Percentiles rank a stretch among this genome's conserved stretches.
These are phyloP conservation scores for Poa pratensis DNA, from an alignment of 176 grass and related monocot genomes.

Conservation along the genomic window DNA sequence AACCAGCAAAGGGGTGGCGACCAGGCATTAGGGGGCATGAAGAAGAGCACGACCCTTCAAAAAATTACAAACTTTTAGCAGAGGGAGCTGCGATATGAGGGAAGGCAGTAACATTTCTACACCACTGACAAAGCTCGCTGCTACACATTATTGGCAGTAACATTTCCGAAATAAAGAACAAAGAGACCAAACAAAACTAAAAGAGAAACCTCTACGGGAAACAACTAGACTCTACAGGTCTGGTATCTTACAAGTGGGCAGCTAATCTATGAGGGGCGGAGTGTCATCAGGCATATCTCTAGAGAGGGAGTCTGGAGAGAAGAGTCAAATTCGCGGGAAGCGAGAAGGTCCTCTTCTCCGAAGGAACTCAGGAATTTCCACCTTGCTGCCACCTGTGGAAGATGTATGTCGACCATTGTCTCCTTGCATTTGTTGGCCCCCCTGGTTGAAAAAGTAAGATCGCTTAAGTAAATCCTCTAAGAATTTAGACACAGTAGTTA, in stretches of 20 bases:
- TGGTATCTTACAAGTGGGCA: conserved; percentile 43
- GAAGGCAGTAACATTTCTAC: conserved; percentile 25
- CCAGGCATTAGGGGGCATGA: neutral
- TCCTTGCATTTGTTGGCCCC: conserved; percentile 52
- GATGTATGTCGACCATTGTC: conserved; percentile 49
- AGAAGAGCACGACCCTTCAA: neutral
- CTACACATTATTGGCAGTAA: conserved; percentile 45
- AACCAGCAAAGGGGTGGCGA: neutral
- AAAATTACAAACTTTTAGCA: neutral
- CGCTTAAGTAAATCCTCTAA: neutral
- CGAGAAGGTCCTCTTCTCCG: conserved; percentile 68
- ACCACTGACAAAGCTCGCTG: conserved; percentile 37
- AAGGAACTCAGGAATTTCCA: conserved; percentile 89
- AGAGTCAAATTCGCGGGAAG: conserved; percentile 59
- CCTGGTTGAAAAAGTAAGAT: conserved; percentile 51
- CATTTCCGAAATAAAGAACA: neutral
- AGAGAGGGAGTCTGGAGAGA: conserved; percentile 28
- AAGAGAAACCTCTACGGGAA: conserved; percentile 8
- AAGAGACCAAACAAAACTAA: conserved; percentile 27
- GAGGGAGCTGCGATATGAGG: neutral
- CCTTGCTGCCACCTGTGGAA: conserved; percentile 56
- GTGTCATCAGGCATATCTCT: conserved; percentile 13
- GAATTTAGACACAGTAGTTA: neutral
- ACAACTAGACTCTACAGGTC: conserved; percentile 19
- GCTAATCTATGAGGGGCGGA: conserved; percentile 33